Base-by-base conservation (phyloP, 106 monocot species). In the Platanthera zijinensis region DNA sequence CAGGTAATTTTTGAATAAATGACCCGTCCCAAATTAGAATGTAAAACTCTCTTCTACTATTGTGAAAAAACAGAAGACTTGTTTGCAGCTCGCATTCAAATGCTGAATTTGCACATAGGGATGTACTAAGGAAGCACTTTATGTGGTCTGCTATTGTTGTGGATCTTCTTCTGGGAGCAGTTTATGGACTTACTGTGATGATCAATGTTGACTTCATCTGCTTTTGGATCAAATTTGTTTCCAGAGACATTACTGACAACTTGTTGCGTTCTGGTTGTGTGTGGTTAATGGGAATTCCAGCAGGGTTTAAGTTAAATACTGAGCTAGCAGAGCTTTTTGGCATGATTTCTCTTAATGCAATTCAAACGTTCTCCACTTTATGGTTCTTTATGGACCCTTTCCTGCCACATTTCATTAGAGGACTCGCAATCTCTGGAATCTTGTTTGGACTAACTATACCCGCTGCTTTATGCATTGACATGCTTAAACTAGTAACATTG, bases 261-360 rank as follows among this genome's bases (percentile, higher is more conserved):
- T 13, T 94, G 52, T 87, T 99, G 80, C 83, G 99, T 5, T 92
- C 91, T 50, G 99, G 99, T 74, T 94, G 89, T 76, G 94, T 92
- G 48, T 99, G 99, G 99, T 70, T 99, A 72, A 99, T 99, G 99
- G 99, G 94, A 59, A 88, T 92, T 74, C 99, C 94, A 30, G 99
- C 99, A 18, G 99, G 94, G 32, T 99, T 99, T 76, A 99, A 99
- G 83, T 74, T 99, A 75, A 94, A 99, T 75, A 94, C 88, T 30
- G 92, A 99, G 72, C 72, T 99, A 50, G 94, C 92, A 62, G 84
- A 87, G 69, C 59, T 89, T 83, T 78, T 99, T 77, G 94, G 99
- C 81, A 88, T 84, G 82, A 80, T 92, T 53, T 91, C 99, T 48
- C 87, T 94, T 4, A 92, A 92, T 87, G 90, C 86, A 74, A 80